phyloP scores from a whole-genome alignment of 2,329 filamentous ascomycete genomes.

The Penicillium sp. region DNA sequence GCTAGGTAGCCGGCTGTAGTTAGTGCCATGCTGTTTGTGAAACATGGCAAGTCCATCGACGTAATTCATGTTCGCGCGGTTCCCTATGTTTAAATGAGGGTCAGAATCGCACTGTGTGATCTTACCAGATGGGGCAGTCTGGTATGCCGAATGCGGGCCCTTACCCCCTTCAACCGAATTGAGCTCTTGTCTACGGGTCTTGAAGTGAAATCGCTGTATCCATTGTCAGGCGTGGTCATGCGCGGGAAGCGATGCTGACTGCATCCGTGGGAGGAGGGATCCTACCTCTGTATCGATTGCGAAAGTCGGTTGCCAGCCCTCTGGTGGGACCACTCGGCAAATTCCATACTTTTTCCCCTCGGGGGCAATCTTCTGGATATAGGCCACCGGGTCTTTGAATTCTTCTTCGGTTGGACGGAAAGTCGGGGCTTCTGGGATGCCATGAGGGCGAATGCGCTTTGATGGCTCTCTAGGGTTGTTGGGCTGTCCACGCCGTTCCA shows the following conservation, averaged over 20 bases:
- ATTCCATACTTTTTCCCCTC: slow-evolving; percentile 87
- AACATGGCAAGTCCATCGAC: slow-evolving; percentile 93
- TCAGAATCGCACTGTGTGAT: slow-evolving; percentile 36
- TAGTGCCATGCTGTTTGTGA: slow-evolving; percentile 93
- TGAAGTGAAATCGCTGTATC: slow-evolving; percentile 86
- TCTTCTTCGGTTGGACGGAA: slow-evolving; percentile 89
- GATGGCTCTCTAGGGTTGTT: slow-evolving; percentile 70
- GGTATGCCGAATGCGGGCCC: slow-evolving; percentile 28
- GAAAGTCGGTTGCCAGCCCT: slow-evolving; percentile 90
- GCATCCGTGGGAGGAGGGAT: background rate
- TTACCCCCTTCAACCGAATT: slow-evolving; percentile 97
- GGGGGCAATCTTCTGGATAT: slow-evolving; percentile 85
- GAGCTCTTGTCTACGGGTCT: slow-evolving; percentile 90
- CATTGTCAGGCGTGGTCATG: slow-evolving; percentile 24
- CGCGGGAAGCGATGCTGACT: background rate
- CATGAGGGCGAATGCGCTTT: slow-evolving; percentile 78
- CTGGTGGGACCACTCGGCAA: slow-evolving; percentile 92
- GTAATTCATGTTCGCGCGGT: slow-evolving; percentile 92
- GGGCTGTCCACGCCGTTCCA: slow-evolving; percentile 84
- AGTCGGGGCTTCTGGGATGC: slow-evolving; percentile 82
- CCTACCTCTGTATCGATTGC: slow-evolving; percentile 94
- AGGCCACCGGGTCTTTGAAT: slow-evolving; percentile 90
- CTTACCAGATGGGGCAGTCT: slow-evolving; percentile 24
- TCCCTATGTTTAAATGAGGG: slow-evolving; percentile 57
- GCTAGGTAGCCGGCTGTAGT: slow-evolving; percentile 88